These are phyloP conservation scores for Helotiales sp. DNA, from an alignment of 2,329 filamentous ascomycete species.

Conservation along the genomic window DNA sequence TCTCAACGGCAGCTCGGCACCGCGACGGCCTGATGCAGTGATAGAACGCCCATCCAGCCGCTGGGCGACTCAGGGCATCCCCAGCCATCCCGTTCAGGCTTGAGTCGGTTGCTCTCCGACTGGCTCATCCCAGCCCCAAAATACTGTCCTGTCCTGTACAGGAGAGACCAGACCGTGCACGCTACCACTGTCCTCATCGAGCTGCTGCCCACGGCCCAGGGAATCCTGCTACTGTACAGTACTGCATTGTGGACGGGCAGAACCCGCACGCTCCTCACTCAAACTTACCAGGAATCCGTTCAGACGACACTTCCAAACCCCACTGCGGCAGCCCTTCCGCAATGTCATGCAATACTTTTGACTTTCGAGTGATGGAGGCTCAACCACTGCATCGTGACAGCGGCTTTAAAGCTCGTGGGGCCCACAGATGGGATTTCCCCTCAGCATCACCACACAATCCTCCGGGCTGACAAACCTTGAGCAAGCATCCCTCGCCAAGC, in stretches of 20 bases:
- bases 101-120: neutral
- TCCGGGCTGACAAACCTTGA: neutral
- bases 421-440: neutral
- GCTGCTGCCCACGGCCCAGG: neutral
- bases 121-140: neutral
- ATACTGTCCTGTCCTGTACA: neutral
- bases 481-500: no score
- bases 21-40: neutral
- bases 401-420: neutral
- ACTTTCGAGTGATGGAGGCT: neutral
- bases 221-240: neutral
- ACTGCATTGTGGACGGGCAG: no score
- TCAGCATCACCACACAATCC: neutral
- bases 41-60: neutral
- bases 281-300: neutral
- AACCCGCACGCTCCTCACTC: no score
- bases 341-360: neutral
- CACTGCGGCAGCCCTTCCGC: neutral
- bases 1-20: neutral
- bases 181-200: no score
- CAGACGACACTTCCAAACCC: neutral
- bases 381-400: constrained; percentile 1
- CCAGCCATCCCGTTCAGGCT: neutral
- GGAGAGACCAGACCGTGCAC: neutral
- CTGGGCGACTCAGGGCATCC: neutral